Conservation (phyloP, 1,284 basidiomycete genomes). For the Gomphus bonarii region DNA sequence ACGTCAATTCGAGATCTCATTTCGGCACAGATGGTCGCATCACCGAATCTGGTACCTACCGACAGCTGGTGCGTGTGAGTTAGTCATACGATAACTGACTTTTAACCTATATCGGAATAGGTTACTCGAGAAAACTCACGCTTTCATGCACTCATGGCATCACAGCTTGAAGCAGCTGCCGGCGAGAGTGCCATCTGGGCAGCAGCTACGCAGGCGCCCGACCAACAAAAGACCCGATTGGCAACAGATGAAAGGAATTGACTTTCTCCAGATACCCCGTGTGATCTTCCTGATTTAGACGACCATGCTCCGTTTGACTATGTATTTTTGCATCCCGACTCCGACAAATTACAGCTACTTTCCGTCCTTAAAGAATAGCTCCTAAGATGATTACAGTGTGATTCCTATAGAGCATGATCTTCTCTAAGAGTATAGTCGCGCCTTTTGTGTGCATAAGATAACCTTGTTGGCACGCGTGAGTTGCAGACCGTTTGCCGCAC, state of each 20-base stretch:
- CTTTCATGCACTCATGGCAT: constrained; percentile 79
- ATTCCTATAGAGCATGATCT: background rate
- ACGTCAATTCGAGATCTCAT: background rate
- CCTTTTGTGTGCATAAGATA: background rate
- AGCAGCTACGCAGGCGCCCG: constrained; percentile 1
- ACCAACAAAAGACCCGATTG: background rate
- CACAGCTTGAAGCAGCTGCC: constrained; percentile 57
- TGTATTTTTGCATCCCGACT: background rate
- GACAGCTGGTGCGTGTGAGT: constrained; percentile 49
- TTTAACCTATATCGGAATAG: constrained; percentile 25
- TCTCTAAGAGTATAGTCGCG: background rate
- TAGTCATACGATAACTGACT: background rate
- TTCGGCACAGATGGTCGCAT: constrained; percentile 55
- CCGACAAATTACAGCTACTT: background rate
- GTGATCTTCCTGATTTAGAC: background rate
- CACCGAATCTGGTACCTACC: constrained; percentile 77
- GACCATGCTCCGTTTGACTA: background rate
- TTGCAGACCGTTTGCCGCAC: constrained; percentile 3
- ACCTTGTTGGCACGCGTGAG: background rate
- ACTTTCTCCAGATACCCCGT: background rate
- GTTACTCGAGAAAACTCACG: constrained; percentile 56
- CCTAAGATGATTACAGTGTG: background rate
- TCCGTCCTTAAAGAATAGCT: background rate
- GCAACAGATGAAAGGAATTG: background rate
- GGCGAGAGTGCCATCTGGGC: constrained; percentile 14